These are phyloP conservation scores for Phymatotrichopsis omnivora DNA, from an alignment of 2,329 filamentous ascomycete genomes.

Conservation along the genomic window DNA sequence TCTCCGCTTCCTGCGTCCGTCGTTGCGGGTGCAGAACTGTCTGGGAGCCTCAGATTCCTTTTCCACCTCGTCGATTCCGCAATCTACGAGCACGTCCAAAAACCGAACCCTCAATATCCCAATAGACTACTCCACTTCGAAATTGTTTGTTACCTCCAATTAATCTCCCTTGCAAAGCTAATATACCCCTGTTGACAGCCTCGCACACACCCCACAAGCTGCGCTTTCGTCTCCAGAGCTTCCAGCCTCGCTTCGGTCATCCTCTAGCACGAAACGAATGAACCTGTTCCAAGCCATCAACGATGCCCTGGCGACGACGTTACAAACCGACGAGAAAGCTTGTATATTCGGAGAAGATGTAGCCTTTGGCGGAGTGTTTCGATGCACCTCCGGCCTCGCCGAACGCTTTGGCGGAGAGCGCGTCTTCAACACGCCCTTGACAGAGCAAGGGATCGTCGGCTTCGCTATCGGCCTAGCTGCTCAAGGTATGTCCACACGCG, in stretches of 20 bases:
- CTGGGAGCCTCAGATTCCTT: constrained; percentile 15
- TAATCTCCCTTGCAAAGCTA: constrained; percentile 18
- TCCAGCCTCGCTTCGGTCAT: constrained; percentile 51
- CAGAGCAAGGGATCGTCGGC: constrained; percentile 87
- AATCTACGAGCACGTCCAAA: constrained; percentile 41
- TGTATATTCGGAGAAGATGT: constrained; percentile 95
- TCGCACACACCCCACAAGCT: constrained; percentile 62
- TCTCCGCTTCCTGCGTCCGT: constrained; percentile 12
- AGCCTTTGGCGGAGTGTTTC: constrained; percentile 91
- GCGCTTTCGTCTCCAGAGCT: constrained; percentile 65
- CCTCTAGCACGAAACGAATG: constrained; percentile 67
- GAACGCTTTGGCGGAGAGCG: constrained; percentile 77
- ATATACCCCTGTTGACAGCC: constrained; percentile 37
- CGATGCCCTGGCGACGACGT: constrained; percentile 69
- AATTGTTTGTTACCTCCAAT: constrained; percentile 43
- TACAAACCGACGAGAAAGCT: constrained; percentile 74
- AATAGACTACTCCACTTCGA: constrained; percentile 64
- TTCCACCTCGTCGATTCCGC: constrained; percentile 39
- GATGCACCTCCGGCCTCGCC: constrained; percentile 82
- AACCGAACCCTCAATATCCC: constrained; percentile 59
- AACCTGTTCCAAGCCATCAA: constrained; percentile 95
- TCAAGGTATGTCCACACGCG: no score
- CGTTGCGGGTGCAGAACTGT: no score
- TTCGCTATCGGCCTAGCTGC: constrained; percentile 86
- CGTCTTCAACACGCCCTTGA: constrained; percentile 93